Base-by-base conservation (phyloP, 2,329 filamentous ascomycete species). In the Falciphora oryzae region DNA sequence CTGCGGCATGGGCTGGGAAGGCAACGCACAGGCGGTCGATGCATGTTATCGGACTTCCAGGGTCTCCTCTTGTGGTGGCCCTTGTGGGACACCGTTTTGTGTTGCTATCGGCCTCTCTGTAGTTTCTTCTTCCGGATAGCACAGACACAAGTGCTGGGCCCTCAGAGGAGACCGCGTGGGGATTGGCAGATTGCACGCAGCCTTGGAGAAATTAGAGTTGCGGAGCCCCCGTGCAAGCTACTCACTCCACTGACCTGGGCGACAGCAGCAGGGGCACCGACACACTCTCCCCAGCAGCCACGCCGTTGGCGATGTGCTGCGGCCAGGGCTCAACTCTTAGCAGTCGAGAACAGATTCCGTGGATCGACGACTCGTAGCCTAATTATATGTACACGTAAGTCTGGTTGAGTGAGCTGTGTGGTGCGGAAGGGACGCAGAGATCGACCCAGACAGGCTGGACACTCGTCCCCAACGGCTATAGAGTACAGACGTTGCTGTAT, bases 191-290 rank as follows among this genome's bases (percentile, higher is more conserved):
- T 53, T 53, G 44, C 22, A 53, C 38, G n/a, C 44, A 10, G 38
- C 44, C 22, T 53, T 53, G 44, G 44, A 53, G 44, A 53, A 29
- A 58, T 28, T 58, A 58, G 18, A 28, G 57, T 58, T 58, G 57
- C 57, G 29, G 57, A 58, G 57, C 57, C 57, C 25, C 57, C 29
- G 57, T 58, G 27, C 57, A 28, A 58, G 22, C 3, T 29, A 27
- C 25, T 25, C 18, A 3, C 29, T 11, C 22, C 44, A n/a, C 18
- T 3, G 6, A 35, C 10, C 10, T 35, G 32, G 32, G 32, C 32
- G 32, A 35, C 8, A 11, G 10, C 32, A 35, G 32, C 32, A 53
- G n/a, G 8, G 44, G 5, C 22, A 50, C 2, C 2, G 44, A 38
- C 44, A 18, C 44, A 8, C 7, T 18, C 38, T 50, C 38, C 38